Evolutionary conservation across 2,329 filamentous ascomycete genomes (phyloP), one percentile per base, ranked within the genome.

Genomic region (Cladosporium colombiae): DNA sequence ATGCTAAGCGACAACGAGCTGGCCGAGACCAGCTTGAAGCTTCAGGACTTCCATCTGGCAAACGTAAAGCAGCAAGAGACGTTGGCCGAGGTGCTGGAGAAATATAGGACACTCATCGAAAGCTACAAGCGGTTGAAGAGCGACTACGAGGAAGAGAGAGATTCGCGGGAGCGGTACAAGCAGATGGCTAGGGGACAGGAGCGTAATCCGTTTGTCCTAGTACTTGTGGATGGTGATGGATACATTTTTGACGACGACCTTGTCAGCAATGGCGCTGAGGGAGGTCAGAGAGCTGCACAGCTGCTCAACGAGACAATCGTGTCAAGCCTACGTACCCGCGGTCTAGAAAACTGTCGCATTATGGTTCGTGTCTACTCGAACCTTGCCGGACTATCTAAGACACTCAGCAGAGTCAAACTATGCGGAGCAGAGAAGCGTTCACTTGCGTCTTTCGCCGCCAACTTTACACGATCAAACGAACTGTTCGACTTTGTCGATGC

Each of bases 401-500:
- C 76, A 5, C 76, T 88, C 3, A 79, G 80, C 27, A 82, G 80
- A 44, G 74, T 78, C 27, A 83, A 83, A 8, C 75, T 88, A 2
- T 75, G 79, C 16, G 85, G 85, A 0, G 70, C 82, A 4, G 85
- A 88, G 65, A 84, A 85, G 67, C 82, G 86, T 1, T 86, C 85
- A 0, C 72, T 88, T 4, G 78, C 84, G 0, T 79, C 84, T 0
- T 88, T 89, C 67, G 78, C 81, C 2, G 82, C 85, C 7, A 82
- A 81, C 60, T 88, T 89, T 72, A 87, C 84, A 55, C 78, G 84
- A 16, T 82, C 84, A 0, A 84, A 85, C 57, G 83, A 83, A 35
- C 76, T 88, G 0, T 86, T 86, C 66, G 86, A 89, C 69, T 88
- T 86, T 70, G 79, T 88, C 16, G 87, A 89, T 71, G 85, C 85